A percentile compares a stretch with the other conserved stretches of the same genome.
phyloP scores from a whole-genome alignment of 192 early-diverging fungal genomes.

The Allomyces macrogynus region DNA sequence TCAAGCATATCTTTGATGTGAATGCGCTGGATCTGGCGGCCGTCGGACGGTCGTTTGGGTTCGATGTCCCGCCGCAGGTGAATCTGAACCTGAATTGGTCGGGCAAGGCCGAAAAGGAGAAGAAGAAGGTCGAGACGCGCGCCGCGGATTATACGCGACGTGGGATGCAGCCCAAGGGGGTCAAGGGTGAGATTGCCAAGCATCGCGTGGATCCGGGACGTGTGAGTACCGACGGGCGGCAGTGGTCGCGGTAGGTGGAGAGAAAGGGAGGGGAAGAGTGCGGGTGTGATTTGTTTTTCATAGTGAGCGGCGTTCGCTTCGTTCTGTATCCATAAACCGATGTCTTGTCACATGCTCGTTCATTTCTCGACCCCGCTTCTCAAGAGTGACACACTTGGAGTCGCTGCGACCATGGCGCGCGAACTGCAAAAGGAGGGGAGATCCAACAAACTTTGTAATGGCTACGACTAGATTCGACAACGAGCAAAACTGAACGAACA shows the following conservation, averaged over 20 bases:
- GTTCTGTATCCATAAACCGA: too few relatives aligned
- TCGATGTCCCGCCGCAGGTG: conserved; percentile 88
- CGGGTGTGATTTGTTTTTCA: too few relatives aligned
- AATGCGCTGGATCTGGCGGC: conserved; percentile 74
- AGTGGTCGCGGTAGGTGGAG: not conserved
- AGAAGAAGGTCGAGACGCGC: not conserved
- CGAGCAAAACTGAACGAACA: too few relatives aligned
- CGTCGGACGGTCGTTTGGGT: conserved; percentile 86
- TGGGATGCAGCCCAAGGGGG: not conserved
- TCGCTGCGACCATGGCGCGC: too few relatives aligned
- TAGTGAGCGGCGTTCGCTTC: too few relatives aligned
- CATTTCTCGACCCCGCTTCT: too few relatives aligned
- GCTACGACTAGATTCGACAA: too few relatives aligned
- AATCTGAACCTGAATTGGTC: conserved; percentile 22
- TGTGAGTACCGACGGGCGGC: not conserved
- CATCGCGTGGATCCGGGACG: not conserved
- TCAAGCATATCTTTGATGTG: conserved; percentile 92
- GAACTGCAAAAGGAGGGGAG: too few relatives aligned
- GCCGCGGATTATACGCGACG: not conserved
- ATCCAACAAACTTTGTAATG: too few relatives aligned
- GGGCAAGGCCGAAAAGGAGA: not conserved
- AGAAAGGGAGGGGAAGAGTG: too few relatives aligned
- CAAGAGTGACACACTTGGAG: too few relatives aligned
- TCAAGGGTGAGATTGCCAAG: not conserved
- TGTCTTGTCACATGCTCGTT: too few relatives aligned